These are phyloP conservation scores for Neurospora sp. DNA, from an alignment of 495 filamentous ascomycete genomes.

Conservation along the genomic window DNA sequence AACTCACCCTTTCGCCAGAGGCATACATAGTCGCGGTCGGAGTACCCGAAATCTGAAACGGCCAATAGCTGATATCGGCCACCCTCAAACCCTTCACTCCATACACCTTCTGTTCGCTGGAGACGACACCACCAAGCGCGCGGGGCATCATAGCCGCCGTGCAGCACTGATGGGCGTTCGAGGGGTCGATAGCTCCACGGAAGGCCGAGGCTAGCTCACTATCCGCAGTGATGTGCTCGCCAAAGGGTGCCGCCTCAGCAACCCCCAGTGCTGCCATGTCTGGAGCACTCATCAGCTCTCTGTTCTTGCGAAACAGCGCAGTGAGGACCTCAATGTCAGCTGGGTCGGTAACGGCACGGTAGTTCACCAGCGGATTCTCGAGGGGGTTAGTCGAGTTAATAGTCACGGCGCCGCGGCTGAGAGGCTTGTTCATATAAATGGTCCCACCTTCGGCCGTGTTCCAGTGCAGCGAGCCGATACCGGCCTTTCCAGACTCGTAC, in stretches of 20 bases:
- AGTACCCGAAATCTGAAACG: slow-evolving; percentile 33
- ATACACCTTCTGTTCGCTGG: slow-evolving; percentile 36
- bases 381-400: slow-evolving; percentile 30
- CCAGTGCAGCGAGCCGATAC: slow-evolving; percentile 23
- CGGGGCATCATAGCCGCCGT: slow-evolving; percentile 38
- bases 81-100: slow-evolving; percentile 35
- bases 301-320: slow-evolving; percentile 24
- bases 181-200: slow-evolving; percentile 20
- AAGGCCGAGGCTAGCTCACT: slow-evolving; percentile 19
- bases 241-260: slow-evolving; percentile 21
- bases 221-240: slow-evolving; percentile 11
- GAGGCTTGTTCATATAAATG: slow-evolving; percentile 29
- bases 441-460: slow-evolving; percentile 21
- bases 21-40: slow-evolving; percentile 41
- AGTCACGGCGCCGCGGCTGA: slow-evolving; percentile 31
- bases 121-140: slow-evolving; percentile 35
- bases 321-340: slow-evolving; percentile 21
- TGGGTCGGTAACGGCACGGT: slow-evolving; percentile 26
- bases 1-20: slow-evolving; percentile 37
- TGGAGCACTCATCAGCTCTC: slow-evolving; percentile 30
- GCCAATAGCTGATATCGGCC: slow-evolving; percentile 26
- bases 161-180: slow-evolving; percentile 26
- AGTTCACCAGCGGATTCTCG: slow-evolving; percentile 21
- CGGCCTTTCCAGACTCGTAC: slow-evolving; percentile 12
- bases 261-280: slow-evolving; percentile 30